Conservation (phyloP, 108 stramenopile species). For the Nannochloropsis gaditana region DNA sequence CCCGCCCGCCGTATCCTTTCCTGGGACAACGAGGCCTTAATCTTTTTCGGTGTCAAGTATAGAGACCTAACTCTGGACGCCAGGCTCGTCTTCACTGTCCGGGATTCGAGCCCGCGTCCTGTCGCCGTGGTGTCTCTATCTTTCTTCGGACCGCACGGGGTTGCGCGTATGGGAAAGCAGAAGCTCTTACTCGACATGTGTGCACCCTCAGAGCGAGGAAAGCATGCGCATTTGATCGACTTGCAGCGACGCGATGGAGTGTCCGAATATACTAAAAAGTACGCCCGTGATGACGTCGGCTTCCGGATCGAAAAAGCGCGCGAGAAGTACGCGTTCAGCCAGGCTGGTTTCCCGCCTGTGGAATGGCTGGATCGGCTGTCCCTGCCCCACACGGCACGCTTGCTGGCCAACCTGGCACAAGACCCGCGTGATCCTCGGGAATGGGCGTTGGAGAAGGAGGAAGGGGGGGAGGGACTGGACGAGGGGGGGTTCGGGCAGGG, state of each 20-base stretch:
- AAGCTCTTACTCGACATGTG: constrained; percentile 12
- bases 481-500: not conserved
- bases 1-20: not conserved
- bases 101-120: not conserved
- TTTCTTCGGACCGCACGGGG: not conserved
- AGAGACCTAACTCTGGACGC: constrained; percentile 42
- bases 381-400: not conserved
- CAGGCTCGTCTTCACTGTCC: constrained; percentile 30
- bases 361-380: constrained; percentile 18
- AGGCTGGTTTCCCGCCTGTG: not conserved
- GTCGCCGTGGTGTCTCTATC: not conserved
- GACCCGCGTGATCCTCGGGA: not conserved
- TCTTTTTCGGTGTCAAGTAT: constrained; percentile 33
- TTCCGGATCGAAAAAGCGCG: constrained; percentile 29
- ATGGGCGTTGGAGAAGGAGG: not conserved
- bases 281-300: not conserved
- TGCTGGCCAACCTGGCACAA: not conserved
- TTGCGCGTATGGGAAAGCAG: not conserved
- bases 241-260: not conserved
- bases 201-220: no score
- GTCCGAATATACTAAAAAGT: constrained; percentile 20
- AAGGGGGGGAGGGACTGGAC: not conserved
- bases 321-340: constrained; percentile 24
- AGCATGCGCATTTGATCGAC: no score
- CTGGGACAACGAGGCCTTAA: constrained; percentile 4